Base-by-base conservation (phyloP, 352 stramenopile genomes). In the Plasmopara viticola region DNA sequence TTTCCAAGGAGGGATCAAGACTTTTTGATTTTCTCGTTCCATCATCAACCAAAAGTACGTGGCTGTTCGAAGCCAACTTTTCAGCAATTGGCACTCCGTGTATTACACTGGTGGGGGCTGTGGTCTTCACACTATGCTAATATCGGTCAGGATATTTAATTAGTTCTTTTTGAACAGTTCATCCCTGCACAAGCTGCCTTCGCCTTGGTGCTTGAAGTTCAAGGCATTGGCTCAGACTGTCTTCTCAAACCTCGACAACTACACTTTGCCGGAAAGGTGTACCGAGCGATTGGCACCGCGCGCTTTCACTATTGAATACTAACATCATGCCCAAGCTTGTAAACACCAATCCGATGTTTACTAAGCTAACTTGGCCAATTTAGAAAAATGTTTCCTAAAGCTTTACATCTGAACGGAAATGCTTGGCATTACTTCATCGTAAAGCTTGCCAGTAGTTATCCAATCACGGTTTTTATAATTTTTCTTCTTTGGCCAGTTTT, bases 361-460 rank as follows among this genome's bases (percentile, higher is more conserved):
- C 37, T 9, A 52, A 48, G 10, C 20, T 58, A 28, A 51, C 51
- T 1, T 58, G 51, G 44, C 44, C 25, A 38, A 14, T 51, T 6
- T 58, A 42, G 43, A 51, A 58, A 6, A 58, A 58, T 13, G 3
- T n/a, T n/a, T n/a, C n/a, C n/a, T n/a, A n/a, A n/a, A n/a, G n/a
- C n/a, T n/a, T n/a, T n/a, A n/a, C n/a, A n/a, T n/a, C n/a, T n/a
- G n/a, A n/a, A n/a, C n/a, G n/a, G n/a, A n/a, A n/a, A n/a, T n/a
- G n/a, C n/a, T n/a, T 38, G 9, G 33, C 33, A 14, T 38, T 4
- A 5, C 4, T 38, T 9, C 33, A 38, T 14, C 33, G 33, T 14
- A 38, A 38, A 38, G 0, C 51, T 47, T 8, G 3, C 51, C 2
- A 30, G 20, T 33, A 44, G 47, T 15, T 44, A 48, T 18, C n/a